These are phyloP conservation scores for Fomitiporia mediterranea DNA, from an alignment of 1,284 basidiomycete species.

Conservation along the genomic window DNA sequence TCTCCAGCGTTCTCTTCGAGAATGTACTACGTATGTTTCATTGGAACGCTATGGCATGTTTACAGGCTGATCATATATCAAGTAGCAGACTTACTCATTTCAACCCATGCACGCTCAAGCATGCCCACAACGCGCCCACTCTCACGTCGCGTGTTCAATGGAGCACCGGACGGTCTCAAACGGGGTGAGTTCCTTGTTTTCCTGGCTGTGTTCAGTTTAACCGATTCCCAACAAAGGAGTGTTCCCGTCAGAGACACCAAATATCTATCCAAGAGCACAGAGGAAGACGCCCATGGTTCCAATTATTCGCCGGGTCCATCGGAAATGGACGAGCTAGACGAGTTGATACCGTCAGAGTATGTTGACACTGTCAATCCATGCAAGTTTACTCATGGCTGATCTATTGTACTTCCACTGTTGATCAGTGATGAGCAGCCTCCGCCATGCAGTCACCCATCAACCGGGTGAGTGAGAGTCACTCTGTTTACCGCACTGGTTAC, in stretches of 20 bases:
- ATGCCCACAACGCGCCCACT: not conserved
- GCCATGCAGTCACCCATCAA: slow-evolving; percentile 5
- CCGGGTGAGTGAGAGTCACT: not conserved
- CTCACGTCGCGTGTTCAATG: slow-evolving; percentile 15
- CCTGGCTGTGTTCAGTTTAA: not conserved
- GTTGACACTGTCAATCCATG: slow-evolving; percentile 2
- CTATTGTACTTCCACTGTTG: not conserved
- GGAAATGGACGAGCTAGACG: slow-evolving; percentile 17
- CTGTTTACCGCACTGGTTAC: not conserved
- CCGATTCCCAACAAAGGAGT: not conserved
- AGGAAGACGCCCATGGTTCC: not conserved
- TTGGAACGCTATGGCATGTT: not conserved
- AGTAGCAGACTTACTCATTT: slow-evolving; percentile 15
- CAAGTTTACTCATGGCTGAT: not conserved
- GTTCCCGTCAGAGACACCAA: not conserved
- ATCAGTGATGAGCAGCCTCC: slow-evolving; percentile 6
- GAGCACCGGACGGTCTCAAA: not conserved
- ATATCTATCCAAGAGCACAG: not conserved
- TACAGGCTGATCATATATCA: slow-evolving; percentile 4
- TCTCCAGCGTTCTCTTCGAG: slow-evolving; percentile 14
- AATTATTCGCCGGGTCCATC: slow-evolving; percentile 9
- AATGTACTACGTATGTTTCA: slow-evolving; percentile 13
- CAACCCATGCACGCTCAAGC: slow-evolving; percentile 1
- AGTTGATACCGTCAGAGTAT: slow-evolving; percentile 13
- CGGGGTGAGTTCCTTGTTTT: not conserved